A percentile compares a stretch with the other conserved stretches of the same genome.
Conservation (phyloP, 345 rosid species). For the Hibiscus syriacus region DNA sequence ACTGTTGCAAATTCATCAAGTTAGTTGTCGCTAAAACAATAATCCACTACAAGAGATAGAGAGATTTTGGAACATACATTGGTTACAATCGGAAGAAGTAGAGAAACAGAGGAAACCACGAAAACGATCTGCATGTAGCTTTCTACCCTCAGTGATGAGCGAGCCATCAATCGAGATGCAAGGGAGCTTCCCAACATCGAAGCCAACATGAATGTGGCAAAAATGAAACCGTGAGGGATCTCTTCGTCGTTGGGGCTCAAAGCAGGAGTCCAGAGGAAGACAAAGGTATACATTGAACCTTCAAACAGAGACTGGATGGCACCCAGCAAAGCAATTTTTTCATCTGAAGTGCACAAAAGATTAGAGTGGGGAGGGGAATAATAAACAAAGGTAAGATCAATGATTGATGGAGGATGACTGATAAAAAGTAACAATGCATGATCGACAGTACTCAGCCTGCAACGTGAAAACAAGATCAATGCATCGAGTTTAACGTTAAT, state of each 20-base stretch:
- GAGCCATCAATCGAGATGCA: slow-evolving; percentile 85
- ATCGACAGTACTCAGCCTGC: neutral
- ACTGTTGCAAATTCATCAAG: slow-evolving; percentile 32
- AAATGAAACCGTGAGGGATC: slow-evolving; percentile 94
- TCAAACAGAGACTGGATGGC: slow-evolving; percentile 96
- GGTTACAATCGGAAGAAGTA: slow-evolving; percentile 69
- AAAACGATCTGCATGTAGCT: slow-evolving; percentile 94
- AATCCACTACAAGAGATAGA: neutral
- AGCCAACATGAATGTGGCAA: slow-evolving; percentile 95
- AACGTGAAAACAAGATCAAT: slow-evolving; percentile 5
- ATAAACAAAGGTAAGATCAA: slow-evolving; percentile 6
- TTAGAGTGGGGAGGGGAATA: neutral
- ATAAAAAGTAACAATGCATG: neutral
- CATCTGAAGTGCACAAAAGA: slow-evolving; percentile 34
- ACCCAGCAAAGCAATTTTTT: slow-evolving; percentile 87
- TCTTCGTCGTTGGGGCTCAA: slow-evolving; percentile 85
- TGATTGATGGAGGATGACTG: neutral
- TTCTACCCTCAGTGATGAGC: slow-evolving; percentile 62
- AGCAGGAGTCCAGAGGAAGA: slow-evolving; percentile 98
- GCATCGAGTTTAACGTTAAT: slow-evolving; percentile 1
- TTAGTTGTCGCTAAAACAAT: neutral
- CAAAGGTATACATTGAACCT: slow-evolving; percentile 98
- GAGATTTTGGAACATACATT: slow-evolving; percentile 39
- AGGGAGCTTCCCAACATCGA: slow-evolving; percentile 97
- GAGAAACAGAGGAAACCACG: slow-evolving; percentile 58